Percentiles rank a stretch among this genome's conserved stretches.
phyloP scores from a whole-genome alignment of 176 grass and related monocot genomes.

The Zizania latifolia region DNA sequence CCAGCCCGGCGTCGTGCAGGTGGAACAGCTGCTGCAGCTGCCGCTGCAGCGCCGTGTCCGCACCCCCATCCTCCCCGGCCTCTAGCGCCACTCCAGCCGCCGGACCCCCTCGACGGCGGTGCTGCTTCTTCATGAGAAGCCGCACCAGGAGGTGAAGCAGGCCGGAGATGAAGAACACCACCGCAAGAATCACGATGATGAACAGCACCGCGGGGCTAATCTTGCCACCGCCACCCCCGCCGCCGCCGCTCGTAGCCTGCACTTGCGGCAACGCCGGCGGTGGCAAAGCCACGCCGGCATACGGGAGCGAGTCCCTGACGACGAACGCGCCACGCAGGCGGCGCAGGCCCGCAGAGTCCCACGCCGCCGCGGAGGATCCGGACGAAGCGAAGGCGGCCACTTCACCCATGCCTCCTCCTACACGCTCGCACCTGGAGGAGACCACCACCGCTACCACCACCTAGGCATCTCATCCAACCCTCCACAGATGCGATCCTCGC shows the following conservation, averaged over 20 bases:
- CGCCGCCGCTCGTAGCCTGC: not conserved
- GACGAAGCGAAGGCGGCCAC: not conserved
- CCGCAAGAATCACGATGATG: conserved; percentile 84
- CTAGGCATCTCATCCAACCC: too few species aligned
- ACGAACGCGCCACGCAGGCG: conserved; percentile 25
- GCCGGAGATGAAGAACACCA: conserved; percentile 90
- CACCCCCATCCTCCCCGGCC: not conserved
- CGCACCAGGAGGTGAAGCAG: conserved; percentile 81
- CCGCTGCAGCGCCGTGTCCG: conserved; percentile 61
- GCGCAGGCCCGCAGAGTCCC: not conserved
- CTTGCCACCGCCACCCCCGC: conserved; percentile 31
- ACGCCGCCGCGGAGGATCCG: conserved; percentile 14
- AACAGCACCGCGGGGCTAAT: conserved; percentile 90
- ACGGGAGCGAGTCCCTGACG: conserved; percentile 36
- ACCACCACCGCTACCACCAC: not conserved
- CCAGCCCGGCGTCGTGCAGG: conserved; percentile 81
- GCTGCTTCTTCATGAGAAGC: conserved; percentile 72
- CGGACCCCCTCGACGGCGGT: not conserved
- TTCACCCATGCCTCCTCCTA: conserved; percentile 44
- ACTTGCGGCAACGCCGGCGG: not conserved
- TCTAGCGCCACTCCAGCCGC: not conserved
- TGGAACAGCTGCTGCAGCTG: conserved; percentile 97
- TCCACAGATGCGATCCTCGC: too few species aligned
- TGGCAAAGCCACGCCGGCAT: not conserved
- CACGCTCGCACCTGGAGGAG: not conserved